These are phyloP conservation scores for Sanghuangporus sanghuang DNA, from an alignment of 1,284 basidiomycete genomes.

Conservation along the genomic window DNA sequence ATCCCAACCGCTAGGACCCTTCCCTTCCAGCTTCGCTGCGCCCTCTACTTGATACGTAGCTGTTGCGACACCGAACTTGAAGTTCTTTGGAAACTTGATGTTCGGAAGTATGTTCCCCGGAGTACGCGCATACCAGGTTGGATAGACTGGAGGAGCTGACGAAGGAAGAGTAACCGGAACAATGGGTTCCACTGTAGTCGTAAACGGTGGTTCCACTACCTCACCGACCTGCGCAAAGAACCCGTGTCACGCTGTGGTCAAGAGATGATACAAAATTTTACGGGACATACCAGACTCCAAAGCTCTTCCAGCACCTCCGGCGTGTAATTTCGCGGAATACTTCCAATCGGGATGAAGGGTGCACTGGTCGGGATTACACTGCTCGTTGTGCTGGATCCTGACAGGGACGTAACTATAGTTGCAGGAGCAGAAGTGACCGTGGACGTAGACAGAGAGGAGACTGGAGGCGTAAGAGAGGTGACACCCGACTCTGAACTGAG, in stretches of 20 bases:
- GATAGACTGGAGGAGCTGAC: slow-evolving; percentile 39
- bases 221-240: slow-evolving; percentile 33
- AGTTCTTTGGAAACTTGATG: slow-evolving; percentile 36
- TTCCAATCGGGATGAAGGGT: slow-evolving; percentile 34
- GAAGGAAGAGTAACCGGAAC: slow-evolving; percentile 36
- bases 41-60: slow-evolving; percentile 47
- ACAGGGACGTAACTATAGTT: not conserved
- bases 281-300: slow-evolving; percentile 36
- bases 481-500: not conserved
- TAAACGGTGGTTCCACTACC: slow-evolving; percentile 39
- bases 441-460: not conserved
- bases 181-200: slow-evolving; percentile 35
- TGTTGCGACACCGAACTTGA: slow-evolving; percentile 43
- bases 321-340: slow-evolving; percentile 35
- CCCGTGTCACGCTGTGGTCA: not conserved
- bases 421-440: not conserved
- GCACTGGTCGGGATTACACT: not conserved
- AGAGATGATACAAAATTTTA: not conserved
- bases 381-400: not conserved
- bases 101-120: slow-evolving; percentile 37
- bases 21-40: slow-evolving; percentile 41
- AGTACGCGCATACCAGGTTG: slow-evolving; percentile 37
- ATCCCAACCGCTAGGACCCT: slow-evolving; percentile 44
- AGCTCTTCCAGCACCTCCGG: slow-evolving; percentile 32
- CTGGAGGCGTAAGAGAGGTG: not conserved